These are phyloP conservation scores for Colletotrichum cordylinicola DNA, from an alignment of 2,329 filamentous ascomycete species.

Conservation along the genomic window DNA sequence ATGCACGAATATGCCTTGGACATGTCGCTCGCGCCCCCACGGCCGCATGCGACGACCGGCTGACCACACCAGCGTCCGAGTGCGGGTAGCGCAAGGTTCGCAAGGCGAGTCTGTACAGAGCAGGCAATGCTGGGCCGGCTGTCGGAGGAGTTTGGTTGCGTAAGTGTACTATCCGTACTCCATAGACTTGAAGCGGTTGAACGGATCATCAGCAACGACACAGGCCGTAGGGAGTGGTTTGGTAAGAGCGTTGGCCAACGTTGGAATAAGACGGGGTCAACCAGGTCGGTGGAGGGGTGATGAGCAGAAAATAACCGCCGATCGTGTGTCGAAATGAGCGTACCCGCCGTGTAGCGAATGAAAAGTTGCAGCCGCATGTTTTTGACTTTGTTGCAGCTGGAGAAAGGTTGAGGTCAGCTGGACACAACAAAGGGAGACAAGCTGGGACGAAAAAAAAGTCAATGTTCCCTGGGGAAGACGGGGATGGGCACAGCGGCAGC, in stretches of 20 bases:
- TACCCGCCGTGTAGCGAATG: background rate
- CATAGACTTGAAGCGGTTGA: background rate
- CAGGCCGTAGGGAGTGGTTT: background rate
- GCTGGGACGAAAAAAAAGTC: constrained; percentile 5
- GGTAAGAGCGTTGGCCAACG: background rate
- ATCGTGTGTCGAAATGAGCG: constrained; percentile 12
- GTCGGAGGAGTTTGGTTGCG: background rate
- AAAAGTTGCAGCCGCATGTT: background rate
- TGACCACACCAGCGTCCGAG: constrained; percentile 10
- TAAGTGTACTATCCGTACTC: background rate
- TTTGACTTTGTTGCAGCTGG: constrained; percentile 21
- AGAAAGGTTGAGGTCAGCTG: constrained; percentile 21
- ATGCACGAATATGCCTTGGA: background rate
- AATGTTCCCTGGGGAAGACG: background rate
- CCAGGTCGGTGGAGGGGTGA: constrained; percentile 10
- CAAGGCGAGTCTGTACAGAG: background rate
- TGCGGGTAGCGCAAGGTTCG: constrained; percentile 5
- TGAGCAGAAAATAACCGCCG: constrained; percentile 8
- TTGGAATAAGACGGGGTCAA: background rate
- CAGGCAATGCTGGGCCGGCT: background rate
- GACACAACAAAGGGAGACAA: background rate
- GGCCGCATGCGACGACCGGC: constrained; percentile 15
- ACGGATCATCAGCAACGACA: background rate
- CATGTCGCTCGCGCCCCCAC: constrained; percentile 7
- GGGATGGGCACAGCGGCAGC: background rate